These are phyloP conservation scores for Eimeria tenella DNA, from an alignment of 169 alveolate species.

Conservation along the genomic window DNA sequence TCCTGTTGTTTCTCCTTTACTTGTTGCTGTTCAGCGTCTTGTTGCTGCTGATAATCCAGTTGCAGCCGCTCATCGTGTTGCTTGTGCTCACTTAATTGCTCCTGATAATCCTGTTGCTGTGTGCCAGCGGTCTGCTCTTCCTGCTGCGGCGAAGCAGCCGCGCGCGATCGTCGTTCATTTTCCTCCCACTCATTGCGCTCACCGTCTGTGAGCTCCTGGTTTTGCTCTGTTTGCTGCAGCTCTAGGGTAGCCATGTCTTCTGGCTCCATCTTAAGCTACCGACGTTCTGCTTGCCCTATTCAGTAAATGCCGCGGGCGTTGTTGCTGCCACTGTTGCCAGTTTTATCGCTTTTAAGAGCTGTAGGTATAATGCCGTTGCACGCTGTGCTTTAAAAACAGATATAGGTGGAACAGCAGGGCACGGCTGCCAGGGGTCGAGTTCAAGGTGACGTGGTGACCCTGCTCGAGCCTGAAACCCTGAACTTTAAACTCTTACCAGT, in stretches of 20 bases:
- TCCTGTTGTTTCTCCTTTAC: too few relatives aligned
- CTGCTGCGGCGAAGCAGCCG: too few relatives aligned
- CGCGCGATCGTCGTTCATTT: too few relatives aligned
- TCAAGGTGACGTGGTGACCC: background rate
- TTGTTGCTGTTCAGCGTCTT: too few relatives aligned
- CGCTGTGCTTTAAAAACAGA: background rate
- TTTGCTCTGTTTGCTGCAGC: slow-evolving; percentile 3
- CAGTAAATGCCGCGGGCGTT: background rate
- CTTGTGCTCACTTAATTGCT: background rate
- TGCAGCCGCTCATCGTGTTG: too few relatives aligned
- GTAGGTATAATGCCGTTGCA: background rate
- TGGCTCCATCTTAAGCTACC: slow-evolving; percentile 2
- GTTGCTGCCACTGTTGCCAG: background rate
- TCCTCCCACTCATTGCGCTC: background rate
- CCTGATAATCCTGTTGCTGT: too few relatives aligned
- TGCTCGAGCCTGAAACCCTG: background rate
- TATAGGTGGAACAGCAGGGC: background rate
- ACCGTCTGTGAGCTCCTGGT: background rate
- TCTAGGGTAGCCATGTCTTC: background rate
- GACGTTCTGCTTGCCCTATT: background rate
- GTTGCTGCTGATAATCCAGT: too few relatives aligned
- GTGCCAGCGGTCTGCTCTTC: too few relatives aligned
- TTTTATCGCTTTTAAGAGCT: too few relatives aligned
- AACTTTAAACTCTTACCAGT: background rate
- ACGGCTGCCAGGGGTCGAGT: background rate